phyloP scores from a whole-genome alignment of 2,329 filamentous ascomycete genomes.

The Paracorniculantispora psalliotae region DNA sequence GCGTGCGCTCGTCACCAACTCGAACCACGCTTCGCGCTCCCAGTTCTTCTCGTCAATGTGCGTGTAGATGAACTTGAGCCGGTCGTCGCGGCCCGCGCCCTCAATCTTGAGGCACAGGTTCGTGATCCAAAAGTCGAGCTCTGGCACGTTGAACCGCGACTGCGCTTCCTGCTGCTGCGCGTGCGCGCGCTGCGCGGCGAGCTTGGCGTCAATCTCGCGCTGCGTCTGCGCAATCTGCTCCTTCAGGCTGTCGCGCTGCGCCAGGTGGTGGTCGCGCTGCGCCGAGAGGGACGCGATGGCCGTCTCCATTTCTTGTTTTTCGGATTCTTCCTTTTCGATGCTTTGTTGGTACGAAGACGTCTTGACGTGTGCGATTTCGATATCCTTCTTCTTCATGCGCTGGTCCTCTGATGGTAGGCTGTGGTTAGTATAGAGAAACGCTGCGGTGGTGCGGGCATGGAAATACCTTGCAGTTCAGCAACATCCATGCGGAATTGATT shows the following conservation, averaged over 20 bases:
- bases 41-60: conserved; percentile 83
- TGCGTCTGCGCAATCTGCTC: conserved; percentile 63
- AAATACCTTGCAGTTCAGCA: conserved; percentile 78
- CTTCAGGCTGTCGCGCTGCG: conserved; percentile 51
- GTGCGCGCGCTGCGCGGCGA: conserved; percentile 68
- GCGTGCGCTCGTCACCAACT: conserved; percentile 72
- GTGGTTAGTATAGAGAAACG: background rate
- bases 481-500: conserved; percentile 91
- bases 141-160: conserved; percentile 82
- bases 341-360: conserved; percentile 66
- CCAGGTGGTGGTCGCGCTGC: conserved; percentile 57
- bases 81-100: conserved; percentile 76
- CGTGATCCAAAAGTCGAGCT: conserved; percentile 93
- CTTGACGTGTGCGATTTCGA: conserved; percentile 74
- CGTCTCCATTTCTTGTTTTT: conserved; percentile 68
- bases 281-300: conserved; percentile 53
- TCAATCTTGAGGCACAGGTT: conserved; percentile 87
- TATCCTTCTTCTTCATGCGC: conserved; percentile 80
- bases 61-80: conserved; percentile 83
- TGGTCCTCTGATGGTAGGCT: conserved; percentile 65
- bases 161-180: conserved; percentile 75
- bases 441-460: background rate
- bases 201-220: conserved; percentile 60
- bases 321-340: conserved; percentile 70
- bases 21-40: conserved; percentile 90